Percentiles rank a stretch among this genome's conserved stretches.
phyloP scores from a whole-genome alignment of 371 early-diverging fungal species.

The Mortierella sp. region DNA sequence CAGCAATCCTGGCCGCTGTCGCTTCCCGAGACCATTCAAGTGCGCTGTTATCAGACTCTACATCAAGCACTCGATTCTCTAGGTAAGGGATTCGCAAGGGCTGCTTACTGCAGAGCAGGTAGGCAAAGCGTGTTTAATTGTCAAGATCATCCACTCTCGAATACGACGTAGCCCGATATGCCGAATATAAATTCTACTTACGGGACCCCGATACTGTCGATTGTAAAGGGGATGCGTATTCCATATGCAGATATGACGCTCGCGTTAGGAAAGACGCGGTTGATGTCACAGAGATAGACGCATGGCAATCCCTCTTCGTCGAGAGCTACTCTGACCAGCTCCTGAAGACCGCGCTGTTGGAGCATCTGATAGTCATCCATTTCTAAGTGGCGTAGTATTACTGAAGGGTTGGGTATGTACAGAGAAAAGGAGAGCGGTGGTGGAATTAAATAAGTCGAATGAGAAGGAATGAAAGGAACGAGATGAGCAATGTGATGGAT shows the following conservation, averaged over 20 bases:
- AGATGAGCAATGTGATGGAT: too few species aligned
- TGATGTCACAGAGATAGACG: constrained; percentile 33
- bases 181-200: constrained; percentile 9
- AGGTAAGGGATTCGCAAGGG: constrained; percentile 46
- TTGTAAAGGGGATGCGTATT: constrained; percentile 26
- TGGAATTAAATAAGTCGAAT: too few species aligned
- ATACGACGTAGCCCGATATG: too few species aligned
- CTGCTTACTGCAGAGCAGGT: constrained; percentile 25
- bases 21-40: constrained; percentile 42
- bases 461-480: too few species aligned
- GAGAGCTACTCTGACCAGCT: constrained; percentile 18
- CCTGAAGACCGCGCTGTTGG: constrained; percentile 33
- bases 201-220: constrained; percentile 13
- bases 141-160: too few species aligned
- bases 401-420: background rate
- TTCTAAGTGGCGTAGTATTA: background rate
- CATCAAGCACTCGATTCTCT: constrained; percentile 44
- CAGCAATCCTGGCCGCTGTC: constrained; percentile 22
- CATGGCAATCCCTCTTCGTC: constrained; percentile 46
- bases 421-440: too few species aligned
- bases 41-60: constrained; percentile 22
- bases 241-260: constrained; percentile 34
- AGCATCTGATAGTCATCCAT: constrained; percentile 42
- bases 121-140: too few species aligned
- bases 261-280: constrained; percentile 31